Conservation (phyloP, 2,329 filamentous ascomycete species). For the Sporothrix humicola region DNA sequence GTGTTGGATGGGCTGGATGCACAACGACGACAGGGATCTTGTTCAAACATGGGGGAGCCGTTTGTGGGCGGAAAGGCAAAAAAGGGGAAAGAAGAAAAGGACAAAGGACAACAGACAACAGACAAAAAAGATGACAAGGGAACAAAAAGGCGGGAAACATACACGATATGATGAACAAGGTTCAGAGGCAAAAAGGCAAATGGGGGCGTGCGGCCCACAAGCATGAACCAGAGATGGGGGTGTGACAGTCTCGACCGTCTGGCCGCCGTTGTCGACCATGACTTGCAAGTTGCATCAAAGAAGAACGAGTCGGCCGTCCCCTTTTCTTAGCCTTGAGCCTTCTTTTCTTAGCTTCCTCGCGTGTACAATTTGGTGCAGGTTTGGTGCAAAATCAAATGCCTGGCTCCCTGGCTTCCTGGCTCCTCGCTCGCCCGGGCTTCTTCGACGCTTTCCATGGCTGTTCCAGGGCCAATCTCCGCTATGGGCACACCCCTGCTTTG, state of each 20-base stretch:
- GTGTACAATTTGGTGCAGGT: too few relatives aligned
- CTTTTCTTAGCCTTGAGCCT: background rate
- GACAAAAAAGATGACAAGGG: too few relatives aligned
- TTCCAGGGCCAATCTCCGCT: conserved; percentile 32
- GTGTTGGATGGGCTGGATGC: conserved; percentile 27
- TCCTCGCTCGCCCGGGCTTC: background rate
- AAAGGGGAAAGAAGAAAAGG: background rate
- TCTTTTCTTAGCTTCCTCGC: too few relatives aligned
- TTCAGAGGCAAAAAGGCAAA: conserved; percentile 11
- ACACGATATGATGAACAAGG: background rate
- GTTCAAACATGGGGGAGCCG: conserved; percentile 37
- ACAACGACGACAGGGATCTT: conserved; percentile 34
- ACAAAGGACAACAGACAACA: background rate
- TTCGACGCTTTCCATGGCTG: conserved; percentile 30
- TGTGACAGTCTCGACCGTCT: conserved; percentile 3
- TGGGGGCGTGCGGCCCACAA: conserved; percentile 3
- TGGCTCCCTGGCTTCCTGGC: background rate
- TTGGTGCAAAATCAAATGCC: background rate
- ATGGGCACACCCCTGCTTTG: conserved; percentile 26
- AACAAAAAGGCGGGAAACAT: conserved; percentile 15
- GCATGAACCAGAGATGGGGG: background rate
- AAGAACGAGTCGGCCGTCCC: conserved; percentile 4
- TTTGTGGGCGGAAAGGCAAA: conserved; percentile 22
- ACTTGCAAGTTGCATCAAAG: background rate
- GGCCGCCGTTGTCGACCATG: background rate